Evolutionary conservation across 345 rosid species (phyloP).

Genomic region (Physaria fendleri): DNA sequence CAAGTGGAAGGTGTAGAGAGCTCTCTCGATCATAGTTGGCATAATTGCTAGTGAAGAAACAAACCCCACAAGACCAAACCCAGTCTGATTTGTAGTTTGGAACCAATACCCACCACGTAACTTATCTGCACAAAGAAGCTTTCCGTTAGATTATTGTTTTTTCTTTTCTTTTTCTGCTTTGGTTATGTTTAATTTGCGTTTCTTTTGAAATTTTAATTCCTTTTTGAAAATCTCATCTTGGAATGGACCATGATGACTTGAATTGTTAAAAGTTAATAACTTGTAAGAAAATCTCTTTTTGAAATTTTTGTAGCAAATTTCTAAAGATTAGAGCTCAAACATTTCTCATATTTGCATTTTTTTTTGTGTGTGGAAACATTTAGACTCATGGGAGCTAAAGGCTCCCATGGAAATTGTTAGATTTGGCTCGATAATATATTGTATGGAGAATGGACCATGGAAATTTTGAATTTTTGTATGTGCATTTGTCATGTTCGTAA

Average conservation of each 20-base stretch:
- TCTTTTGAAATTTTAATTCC: slow-evolving; percentile 7
- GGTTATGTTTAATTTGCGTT: slow-evolving; percentile 13
- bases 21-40: slow-evolving; percentile 21
- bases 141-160: slow-evolving; percentile 23
- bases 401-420: too few species aligned
- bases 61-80: background rate
- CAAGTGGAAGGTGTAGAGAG: slow-evolving; percentile 19
- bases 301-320: background rate
- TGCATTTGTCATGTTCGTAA: too few species aligned
- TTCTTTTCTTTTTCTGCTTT: slow-evolving; percentile 2
- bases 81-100: slow-evolving; percentile 29
- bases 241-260: slow-evolving; percentile 1
- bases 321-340: too few species aligned
- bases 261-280: slow-evolving; percentile 15
- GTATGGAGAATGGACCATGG: too few species aligned
- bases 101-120: slow-evolving; percentile 27
- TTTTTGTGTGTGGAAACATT: too few species aligned
- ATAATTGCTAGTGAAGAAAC: slow-evolving; percentile 25
- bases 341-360: background rate
- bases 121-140: slow-evolving; percentile 31
- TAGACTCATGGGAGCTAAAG: too few species aligned
- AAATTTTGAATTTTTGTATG: too few species aligned
- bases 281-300: slow-evolving; percentile 6
- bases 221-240: slow-evolving; percentile 17
- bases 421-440: too few species aligned